These are phyloP conservation scores for Chaetomiaceae sp. DNA, from an alignment of 2,329 filamentous ascomycete species.

Conservation along the genomic window DNA sequence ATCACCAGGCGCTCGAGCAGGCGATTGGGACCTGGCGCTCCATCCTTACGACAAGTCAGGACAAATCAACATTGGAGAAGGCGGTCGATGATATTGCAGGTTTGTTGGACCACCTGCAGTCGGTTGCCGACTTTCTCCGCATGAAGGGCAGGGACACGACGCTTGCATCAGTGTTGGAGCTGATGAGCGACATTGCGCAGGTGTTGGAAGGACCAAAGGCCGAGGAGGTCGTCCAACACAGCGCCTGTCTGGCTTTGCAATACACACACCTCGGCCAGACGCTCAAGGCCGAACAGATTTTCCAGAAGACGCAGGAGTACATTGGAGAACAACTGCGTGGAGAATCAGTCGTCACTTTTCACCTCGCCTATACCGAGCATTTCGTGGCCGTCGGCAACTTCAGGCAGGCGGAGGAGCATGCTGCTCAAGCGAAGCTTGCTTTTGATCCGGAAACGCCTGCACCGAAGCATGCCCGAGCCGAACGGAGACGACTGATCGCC, in stretches of 20 bases:
- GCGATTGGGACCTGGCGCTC: conserved; percentile 41
- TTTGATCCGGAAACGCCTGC: conserved; percentile 25
- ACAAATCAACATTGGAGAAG: conserved; percentile 36
- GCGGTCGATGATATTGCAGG: conserved; percentile 45
- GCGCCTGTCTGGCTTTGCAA: conserved; percentile 45
- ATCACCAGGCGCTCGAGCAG: conserved; percentile 29
- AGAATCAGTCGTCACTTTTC: conserved; percentile 46
- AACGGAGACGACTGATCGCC: conserved; percentile 46
- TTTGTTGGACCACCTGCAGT: conserved; percentile 44
- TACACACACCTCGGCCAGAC: conserved; percentile 49
- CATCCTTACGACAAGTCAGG: conserved; percentile 35
- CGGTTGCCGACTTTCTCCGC: conserved; percentile 45
- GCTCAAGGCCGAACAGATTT: conserved; percentile 41
- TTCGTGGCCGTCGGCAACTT: conserved; percentile 59
- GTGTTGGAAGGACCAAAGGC: conserved; percentile 27
- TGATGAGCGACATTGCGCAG: conserved; percentile 39
- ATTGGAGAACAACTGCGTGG: conserved; percentile 33
- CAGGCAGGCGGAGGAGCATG: conserved; percentile 49
- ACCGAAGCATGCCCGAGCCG: conserved; percentile 21
- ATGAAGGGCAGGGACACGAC: conserved; percentile 44
- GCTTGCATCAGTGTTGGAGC: conserved; percentile 41
- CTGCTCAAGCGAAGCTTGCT: conserved; percentile 36
- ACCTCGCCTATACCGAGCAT: conserved; percentile 71
- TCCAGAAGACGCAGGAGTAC: conserved; percentile 54
- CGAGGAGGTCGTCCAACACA: conserved; percentile 40